Conservation (phyloP, 257 asterid genomes). For the Solanum etuberosum region DNA sequence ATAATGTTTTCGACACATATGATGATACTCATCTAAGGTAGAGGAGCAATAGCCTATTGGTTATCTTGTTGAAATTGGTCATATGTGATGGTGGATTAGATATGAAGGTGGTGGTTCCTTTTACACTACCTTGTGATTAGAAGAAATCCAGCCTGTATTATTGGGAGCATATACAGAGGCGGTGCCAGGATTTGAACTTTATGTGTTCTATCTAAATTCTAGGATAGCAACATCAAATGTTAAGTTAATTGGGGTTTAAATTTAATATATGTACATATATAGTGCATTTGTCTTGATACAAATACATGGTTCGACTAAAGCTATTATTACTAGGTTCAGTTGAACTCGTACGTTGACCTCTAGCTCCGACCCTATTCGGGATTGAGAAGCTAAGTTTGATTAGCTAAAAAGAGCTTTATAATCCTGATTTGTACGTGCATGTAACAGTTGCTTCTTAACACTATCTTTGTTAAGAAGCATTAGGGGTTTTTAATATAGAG, state of each 20-base stretch:
- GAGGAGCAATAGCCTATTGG: not conserved
- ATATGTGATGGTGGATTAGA: not conserved
- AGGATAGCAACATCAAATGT: not conserved
- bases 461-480: not conserved
- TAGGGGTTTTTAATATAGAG: not conserved
- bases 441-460: not conserved
- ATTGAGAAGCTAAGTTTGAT: not conserved
- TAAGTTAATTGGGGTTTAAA: not conserved
- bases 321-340: not conserved
- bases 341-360: not conserved
- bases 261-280: not conserved
- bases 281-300: not conserved
- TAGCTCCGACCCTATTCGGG: not conserved
- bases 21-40: conserved; percentile 76
- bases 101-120: not conserved
- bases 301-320: not conserved
- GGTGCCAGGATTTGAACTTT: not conserved
- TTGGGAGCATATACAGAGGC: not conserved
- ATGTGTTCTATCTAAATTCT: not conserved
- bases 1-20: conserved; percentile 56
- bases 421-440: not conserved
- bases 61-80: not conserved
- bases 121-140: not conserved
- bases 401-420: not conserved
- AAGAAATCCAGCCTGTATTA: not conserved